Evolutionary conservation across 2,329 filamentous ascomycete genomes (phyloP), one percentile per base, ranked within the genome.

Genomic region (Aureobasidium sp.): DNA sequence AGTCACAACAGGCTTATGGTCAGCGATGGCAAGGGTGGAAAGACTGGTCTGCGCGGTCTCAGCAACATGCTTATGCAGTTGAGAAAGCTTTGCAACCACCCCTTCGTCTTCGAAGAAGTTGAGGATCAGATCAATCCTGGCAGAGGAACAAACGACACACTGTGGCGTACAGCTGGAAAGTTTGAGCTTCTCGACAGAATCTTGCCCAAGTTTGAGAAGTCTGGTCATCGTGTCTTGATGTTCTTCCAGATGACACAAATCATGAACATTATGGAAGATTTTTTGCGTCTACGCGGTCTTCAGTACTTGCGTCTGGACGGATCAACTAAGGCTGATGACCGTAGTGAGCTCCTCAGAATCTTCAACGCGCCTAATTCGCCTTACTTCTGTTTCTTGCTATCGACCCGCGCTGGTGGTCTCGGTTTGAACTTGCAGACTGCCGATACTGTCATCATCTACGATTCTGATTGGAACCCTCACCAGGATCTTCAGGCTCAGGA

Each of bases 211-310:
- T 97, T 99, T 75, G 85, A 90, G 68, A 86, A 83, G 3, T 92
- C 90, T 1, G 91, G 91, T 16, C 94, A 99, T 84, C 89, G 94
- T 75, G 91, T 97, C 32, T 81, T 99, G 74, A 97, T 99, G 89
- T 99, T 99, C 83, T 99, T 99, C 82, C 94, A 99, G 75, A 99
- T 99, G 94, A 99, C 94, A 4, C 92, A 96, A 64, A 99, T 99
- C 73, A 99, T 99, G 94, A 96, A 99, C 76, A 99, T 99, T 71
- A 97, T 99, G 94, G 94, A 99, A 69, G 94, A 99, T 73, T 99
- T 96, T 74, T 77, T 99, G 65, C 88, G 93, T 3, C 88, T 91
- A 70, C 85, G 90, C 66, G 88, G 87, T 50, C 81, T 96, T 67
- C 82, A 89, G 70, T 99, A 96, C 73, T 82, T 99, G 67, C 91